Percentiles rank a stretch among this genome's conserved stretches.
Evolutionary conservation across 106 monocot species (phyloP).

Genomic region (Cymbidium sinense): DNA sequence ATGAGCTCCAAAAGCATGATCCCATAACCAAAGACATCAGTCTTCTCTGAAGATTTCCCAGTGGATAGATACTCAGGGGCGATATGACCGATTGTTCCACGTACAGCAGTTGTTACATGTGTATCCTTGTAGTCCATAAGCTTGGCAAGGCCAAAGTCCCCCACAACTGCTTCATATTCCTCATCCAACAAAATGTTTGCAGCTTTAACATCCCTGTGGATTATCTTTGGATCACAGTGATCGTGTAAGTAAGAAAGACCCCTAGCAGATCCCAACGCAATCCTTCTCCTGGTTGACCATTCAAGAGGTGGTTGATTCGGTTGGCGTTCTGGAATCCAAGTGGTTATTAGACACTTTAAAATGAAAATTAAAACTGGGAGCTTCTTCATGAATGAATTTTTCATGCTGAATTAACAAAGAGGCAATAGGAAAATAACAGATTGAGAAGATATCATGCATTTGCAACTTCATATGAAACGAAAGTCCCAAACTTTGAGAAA

Average conservation of each 20-base stretch:
- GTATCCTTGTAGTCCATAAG: conserved; percentile 79
- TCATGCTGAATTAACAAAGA: not conserved
- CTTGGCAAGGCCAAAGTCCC: conserved; percentile 69
- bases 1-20: conserved; percentile 76
- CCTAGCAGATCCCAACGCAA: conserved; percentile 69
- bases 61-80: conserved; percentile 76
- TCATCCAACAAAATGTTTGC: conserved; percentile 78
- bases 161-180: conserved; percentile 70
- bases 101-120: conserved; percentile 71
- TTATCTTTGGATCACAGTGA: conserved; percentile 80
- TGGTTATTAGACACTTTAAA: not conserved
- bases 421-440: not conserved
- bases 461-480: not conserved
- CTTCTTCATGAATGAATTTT: not conserved
- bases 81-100: conserved; percentile 71
- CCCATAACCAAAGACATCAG: conserved; percentile 78
- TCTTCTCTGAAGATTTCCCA: conserved; percentile 75
- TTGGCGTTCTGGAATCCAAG: conserved; percentile 29
- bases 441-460: not conserved
- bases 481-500: not conserved
- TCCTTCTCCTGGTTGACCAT: conserved; percentile 48
- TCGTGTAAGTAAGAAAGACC: conserved; percentile 72
- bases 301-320: conserved; percentile 51
- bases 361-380: not conserved
- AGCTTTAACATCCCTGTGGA: conserved; percentile 77